Percentiles rank a stretch among this genome's conserved stretches.
phyloP scores from a whole-genome alignment of 2,329 filamentous ascomycete species.

The Stenocarpella maydis region DNA sequence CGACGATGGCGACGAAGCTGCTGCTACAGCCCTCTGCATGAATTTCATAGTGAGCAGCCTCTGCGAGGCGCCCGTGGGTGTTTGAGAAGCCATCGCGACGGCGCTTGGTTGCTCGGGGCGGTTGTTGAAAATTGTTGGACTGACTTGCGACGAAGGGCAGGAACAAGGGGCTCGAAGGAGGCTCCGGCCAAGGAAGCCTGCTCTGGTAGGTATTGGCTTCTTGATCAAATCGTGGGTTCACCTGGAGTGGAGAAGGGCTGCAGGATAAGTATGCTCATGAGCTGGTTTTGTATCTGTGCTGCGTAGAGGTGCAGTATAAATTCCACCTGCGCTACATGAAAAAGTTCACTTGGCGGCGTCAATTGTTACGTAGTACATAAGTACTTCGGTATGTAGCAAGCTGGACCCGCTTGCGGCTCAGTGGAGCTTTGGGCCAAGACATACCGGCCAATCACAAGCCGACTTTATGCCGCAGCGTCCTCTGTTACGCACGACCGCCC shows the following conservation, averaged over 20 bases:
- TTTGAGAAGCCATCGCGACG: conserved; percentile 57
- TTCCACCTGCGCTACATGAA: not conserved
- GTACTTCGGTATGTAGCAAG: too few species aligned
- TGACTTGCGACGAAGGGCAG: not conserved
- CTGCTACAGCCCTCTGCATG: conserved; percentile 87
- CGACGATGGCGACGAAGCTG: conserved; percentile 59
- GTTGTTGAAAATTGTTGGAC: not conserved
- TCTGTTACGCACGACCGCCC: conserved; percentile 10
- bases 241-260: not conserved
- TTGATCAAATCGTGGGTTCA: not conserved
- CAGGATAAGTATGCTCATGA: not conserved
- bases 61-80: conserved; percentile 78
- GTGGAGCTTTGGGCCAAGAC: conserved; percentile 13
- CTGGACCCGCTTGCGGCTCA: not conserved
- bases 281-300: not conserved
- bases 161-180: not conserved
- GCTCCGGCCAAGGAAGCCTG: not conserved
- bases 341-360: conserved; percentile 20
- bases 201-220: too few species aligned
- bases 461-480: conserved; percentile 1
- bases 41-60: conserved; percentile 96
- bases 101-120: not conserved
- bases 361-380: too few species aligned
- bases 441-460: not conserved
- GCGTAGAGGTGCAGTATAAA: not conserved